Evolutionary conservation across 352 stramenopile genomes (phyloP).

Genomic region (Pythium phragmitis): DNA sequence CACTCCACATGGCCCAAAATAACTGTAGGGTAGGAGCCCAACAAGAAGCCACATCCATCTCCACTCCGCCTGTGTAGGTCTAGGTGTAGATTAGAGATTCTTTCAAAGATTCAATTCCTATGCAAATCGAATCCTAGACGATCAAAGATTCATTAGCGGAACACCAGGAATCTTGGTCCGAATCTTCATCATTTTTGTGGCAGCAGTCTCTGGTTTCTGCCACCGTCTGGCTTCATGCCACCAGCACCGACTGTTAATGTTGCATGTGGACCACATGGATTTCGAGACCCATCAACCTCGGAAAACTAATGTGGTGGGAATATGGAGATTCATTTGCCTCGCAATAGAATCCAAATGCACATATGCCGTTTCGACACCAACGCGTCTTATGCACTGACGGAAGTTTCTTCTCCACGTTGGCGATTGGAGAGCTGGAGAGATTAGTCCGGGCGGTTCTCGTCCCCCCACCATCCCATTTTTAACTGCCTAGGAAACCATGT

Average conservation of each 20-base stretch:
- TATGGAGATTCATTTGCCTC: background rate
- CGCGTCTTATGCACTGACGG: too few species aligned
- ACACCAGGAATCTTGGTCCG: constrained; percentile 1
- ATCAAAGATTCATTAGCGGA: background rate
- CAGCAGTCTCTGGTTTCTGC: background rate
- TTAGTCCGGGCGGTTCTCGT: too few species aligned
- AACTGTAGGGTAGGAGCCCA: background rate
- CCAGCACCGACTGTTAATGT: background rate
- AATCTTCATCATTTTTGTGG: constrained; percentile 5
- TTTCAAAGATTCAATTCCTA: background rate
- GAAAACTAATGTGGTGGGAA: too few species aligned
- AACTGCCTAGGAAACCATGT: too few species aligned
- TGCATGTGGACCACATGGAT: constrained; percentile 6
- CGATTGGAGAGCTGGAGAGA: too few species aligned
- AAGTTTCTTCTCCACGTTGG: too few species aligned
- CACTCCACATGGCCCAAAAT: too few species aligned
- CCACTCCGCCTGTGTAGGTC: background rate
- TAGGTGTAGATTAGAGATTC: constrained; percentile 11
- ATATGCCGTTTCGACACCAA: background rate
- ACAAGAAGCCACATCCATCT: background rate
- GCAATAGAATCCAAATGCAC: background rate
- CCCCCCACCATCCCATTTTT: too few species aligned
- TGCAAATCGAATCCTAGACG: background rate
- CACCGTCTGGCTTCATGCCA: background rate
- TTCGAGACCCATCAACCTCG: background rate